Conservation (phyloP, 2,329 filamentous ascomycete genomes). For the Thelonectria blattea region DNA sequence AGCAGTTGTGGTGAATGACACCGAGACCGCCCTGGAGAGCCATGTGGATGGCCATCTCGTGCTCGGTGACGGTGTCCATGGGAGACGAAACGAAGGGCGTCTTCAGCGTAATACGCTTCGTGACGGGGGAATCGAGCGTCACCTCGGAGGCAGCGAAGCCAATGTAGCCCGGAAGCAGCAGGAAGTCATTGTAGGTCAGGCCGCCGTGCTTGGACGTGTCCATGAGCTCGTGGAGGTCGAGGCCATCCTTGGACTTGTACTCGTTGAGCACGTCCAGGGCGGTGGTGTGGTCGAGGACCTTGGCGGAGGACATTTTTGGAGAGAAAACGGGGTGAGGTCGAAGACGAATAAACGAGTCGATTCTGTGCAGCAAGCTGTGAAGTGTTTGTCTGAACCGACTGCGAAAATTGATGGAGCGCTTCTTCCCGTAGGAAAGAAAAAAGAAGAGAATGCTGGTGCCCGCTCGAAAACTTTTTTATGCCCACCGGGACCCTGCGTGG, state of each 20-base stretch:
- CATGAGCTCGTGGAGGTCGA: conserved; percentile 84
- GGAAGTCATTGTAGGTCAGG: conserved; percentile 98
- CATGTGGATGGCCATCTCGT: conserved; percentile 99
- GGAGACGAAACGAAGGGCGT: conserved; percentile 96
- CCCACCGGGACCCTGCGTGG: conserved; percentile 24
- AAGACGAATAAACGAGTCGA: conserved; percentile 45
- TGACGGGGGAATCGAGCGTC: conserved; percentile 86
- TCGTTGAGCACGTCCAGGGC: conserved; percentile 83
- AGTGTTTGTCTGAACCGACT: conserved; percentile 42
- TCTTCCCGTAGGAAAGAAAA: conserved; percentile 61
- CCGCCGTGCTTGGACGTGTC: conserved; percentile 92
- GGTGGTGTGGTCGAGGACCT: conserved; percentile 74
- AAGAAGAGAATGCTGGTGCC: conserved; percentile 45
- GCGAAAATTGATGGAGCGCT: conserved; percentile 51
- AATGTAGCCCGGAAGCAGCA: conserved; percentile 95
- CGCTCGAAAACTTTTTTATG: conserved; percentile 51
- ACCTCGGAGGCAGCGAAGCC: conserved; percentile 95
- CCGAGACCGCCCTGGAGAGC: conserved; percentile 85
- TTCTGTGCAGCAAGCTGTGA: conserved; percentile 39
- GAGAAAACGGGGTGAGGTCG: conserved; percentile 47
- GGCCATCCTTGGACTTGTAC: conserved; percentile 82
- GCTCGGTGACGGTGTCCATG: conserved; percentile 99
- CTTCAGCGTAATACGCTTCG: conserved; percentile 94
- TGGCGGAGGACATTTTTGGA: conserved; percentile 69
- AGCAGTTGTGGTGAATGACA: conserved; percentile 99